Evolutionary conservation across 2,329 filamentous ascomycete species (phyloP), one percentile per base, ranked within the genome.

Genomic region (Epichloe amarillans): DNA sequence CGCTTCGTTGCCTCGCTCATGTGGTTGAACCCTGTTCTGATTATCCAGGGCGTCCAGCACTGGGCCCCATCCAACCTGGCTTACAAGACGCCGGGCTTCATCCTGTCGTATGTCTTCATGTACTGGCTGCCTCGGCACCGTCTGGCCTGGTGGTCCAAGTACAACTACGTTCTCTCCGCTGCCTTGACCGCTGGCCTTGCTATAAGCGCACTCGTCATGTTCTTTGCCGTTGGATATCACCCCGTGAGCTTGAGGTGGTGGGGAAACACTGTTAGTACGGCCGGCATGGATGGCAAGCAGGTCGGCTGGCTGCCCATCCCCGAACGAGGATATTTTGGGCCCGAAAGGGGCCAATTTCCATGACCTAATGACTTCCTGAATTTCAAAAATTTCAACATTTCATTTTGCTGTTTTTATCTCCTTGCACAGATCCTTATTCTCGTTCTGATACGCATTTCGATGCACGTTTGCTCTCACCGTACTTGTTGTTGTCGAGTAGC

Each of bases 61-160:
- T 72, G 69, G 69, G 67, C 68, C 4, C 67, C 67, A 2, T 67
- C 62, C 26, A 71, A 72, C 54, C 37, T 71, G 56, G 62, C 66
- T 12, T 72, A 71, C 62, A 69, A 69, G 57, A 71, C 69, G 17
- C 66, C 66, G 0, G 69, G 69, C 23, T 63, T 72, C 52, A 65
- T 69, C 15, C 54, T 72, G 37, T 63, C 62, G 1, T 69, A 63
- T 48, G 55, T 71, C 50, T 72, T 72, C 62, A 71, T 71, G 55
- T 55, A 55, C 50, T 56, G 55, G 55, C 45, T 70, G 69, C 66
- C 65, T 1, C 58, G 66, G 14, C 63, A 66, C 50, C 59, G 62
- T 12, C 55, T 68, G 46, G 68, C 69, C 1, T 72, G 69, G 68
- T 72, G 69, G 68, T 63, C 68, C 44, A 69, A 72, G 62, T 74